A percentile compares a stretch with the other conserved stretches of the same genome.
These are phyloP conservation scores for Filosporella fistucella DNA, from an alignment of 495 filamentous ascomycete genomes.

Conservation along the genomic window DNA sequence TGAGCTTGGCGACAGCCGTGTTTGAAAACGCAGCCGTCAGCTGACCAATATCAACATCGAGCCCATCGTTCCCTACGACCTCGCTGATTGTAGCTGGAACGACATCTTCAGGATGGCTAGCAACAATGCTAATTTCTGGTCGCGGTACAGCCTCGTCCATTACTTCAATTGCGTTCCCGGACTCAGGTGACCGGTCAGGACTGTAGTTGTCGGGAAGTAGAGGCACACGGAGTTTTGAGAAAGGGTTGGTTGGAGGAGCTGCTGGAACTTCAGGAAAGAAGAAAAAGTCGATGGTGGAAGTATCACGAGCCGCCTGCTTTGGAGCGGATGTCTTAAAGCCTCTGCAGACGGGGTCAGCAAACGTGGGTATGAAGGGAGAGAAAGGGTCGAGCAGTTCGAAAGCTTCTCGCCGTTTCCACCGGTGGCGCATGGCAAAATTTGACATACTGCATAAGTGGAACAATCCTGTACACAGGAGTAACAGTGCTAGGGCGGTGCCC, in stretches of 20 bases:
- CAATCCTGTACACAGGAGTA: constrained; percentile 3
- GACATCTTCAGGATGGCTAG: constrained; percentile 21
- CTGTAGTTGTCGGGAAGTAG: constrained; percentile 27
- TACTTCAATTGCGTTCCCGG: constrained; percentile 14
- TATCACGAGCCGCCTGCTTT: constrained; percentile 16
- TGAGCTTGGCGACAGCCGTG: neutral
- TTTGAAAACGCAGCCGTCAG: constrained; percentile 13
- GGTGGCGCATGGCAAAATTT: too few species aligned
- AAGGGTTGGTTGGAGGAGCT: constrained; percentile 19
- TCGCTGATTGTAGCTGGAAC: constrained; percentile 20
- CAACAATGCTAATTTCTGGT: constrained; percentile 22
- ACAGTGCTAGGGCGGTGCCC: constrained; percentile 7
- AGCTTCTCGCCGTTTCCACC: too few species aligned
- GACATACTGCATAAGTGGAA: constrained; percentile 27
- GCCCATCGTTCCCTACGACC: constrained; percentile 23
- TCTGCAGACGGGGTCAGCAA: too few species aligned
- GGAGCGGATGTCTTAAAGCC: constrained; percentile 21
- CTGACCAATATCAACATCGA: constrained; percentile 20
- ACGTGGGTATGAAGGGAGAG: too few species aligned
- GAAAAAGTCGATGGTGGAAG: constrained; percentile 24
- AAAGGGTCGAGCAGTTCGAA: too few species aligned
- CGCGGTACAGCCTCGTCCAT: constrained; percentile 17
- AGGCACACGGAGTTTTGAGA: constrained; percentile 25
- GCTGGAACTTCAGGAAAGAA: constrained; percentile 19
- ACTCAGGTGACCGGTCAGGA: constrained; percentile 20